Evolutionary conservation across 1,284 basidiomycete species (phyloP), one percentile per base, ranked within the genome.

Genomic region (Spongispora temasekensis): DNA sequence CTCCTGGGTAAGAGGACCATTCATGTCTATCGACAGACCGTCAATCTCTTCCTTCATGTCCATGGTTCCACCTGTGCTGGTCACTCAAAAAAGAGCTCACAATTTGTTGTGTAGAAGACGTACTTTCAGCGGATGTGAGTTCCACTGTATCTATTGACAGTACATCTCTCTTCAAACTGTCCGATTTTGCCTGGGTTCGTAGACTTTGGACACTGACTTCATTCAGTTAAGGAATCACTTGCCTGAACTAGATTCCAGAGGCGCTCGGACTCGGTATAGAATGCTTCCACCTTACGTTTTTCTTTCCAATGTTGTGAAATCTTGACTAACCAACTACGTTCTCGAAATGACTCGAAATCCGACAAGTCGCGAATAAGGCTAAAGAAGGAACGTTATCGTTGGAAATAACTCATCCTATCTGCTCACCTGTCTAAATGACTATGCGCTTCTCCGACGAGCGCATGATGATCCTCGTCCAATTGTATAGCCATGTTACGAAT

Each of bases 391-490:
- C n/a, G n/a, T n/a, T n/a, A n/a, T n/a, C n/a, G n/a, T n/a, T n/a
- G n/a, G n/a, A n/a, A n/a, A n/a, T n/a, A n/a, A n/a, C n/a, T n/a
- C n/a, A n/a, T n/a, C n/a, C n/a, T n/a, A n/a, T n/a, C n/a, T n/a
- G n/a, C n/a, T n/a, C n/a, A n/a, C n/a, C n/a, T n/a, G n/a, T n/a
- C n/a, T n/a, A n/a, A n/a, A n/a, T n/a, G n/a, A n/a, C 25, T 37
- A 15, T 9, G 58, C 5, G 58, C 46, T 5, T 67, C 55, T 23
- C n/a, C n/a, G n/a, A 68, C 28, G 13, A 60, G 53, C 0, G 28
- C 52, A 1, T 1, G n/a, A 51, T 53, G 28, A 12, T 59, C 17
- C 25, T 40, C 40, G 1, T 53, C 40, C 34, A 50, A 12, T 1
- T 21, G 8, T 35, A 42, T 44, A n/a, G 4, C 55, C 8, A 65